Evolutionary conservation across 345 rosid species (phyloP).

Genomic region (Corymbia maculata): DNA sequence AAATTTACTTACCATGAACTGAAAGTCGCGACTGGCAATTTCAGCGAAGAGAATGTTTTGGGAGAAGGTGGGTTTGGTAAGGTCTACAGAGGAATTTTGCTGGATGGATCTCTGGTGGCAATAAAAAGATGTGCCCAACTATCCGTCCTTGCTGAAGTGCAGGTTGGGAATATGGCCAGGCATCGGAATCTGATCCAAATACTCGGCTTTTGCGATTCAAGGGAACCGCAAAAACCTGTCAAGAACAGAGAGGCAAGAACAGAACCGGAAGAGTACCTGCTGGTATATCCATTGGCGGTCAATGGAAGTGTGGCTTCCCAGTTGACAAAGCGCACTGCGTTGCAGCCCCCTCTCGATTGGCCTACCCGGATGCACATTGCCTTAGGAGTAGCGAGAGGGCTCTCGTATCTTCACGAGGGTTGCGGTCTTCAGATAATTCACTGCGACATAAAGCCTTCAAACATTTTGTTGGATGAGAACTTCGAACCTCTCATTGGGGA

Average conservation of each 20-base stretch:
- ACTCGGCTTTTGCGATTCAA: not conserved
- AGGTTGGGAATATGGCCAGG: not conserved
- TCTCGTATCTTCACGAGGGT: not conserved
- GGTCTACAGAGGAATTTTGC: not conserved
- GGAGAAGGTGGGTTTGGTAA: not conserved
- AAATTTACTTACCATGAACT: not conserved
- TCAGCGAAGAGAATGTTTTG: not conserved
- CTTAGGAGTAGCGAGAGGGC: not conserved
- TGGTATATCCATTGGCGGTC: not conserved
- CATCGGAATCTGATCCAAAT: not conserved
- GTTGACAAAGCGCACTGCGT: too few species aligned
- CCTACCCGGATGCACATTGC: too few species aligned
- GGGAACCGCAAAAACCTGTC: too few species aligned
- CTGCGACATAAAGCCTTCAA: not conserved
- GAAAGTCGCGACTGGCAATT: not conserved
- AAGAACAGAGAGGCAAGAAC: too few species aligned
- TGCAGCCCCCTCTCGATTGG: too few species aligned
- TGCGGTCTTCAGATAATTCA: not conserved
- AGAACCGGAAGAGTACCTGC: not conserved
- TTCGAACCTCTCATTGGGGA: not conserved
- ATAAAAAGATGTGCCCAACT: not conserved
- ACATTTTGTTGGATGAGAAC: not conserved
- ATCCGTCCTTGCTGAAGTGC: not conserved
- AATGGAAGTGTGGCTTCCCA: too few species aligned
- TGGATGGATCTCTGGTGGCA: not conserved